phyloP scores from a whole-genome alignment of 2,329 filamentous ascomycete genomes.

The Cytospora schulzeri region DNA sequence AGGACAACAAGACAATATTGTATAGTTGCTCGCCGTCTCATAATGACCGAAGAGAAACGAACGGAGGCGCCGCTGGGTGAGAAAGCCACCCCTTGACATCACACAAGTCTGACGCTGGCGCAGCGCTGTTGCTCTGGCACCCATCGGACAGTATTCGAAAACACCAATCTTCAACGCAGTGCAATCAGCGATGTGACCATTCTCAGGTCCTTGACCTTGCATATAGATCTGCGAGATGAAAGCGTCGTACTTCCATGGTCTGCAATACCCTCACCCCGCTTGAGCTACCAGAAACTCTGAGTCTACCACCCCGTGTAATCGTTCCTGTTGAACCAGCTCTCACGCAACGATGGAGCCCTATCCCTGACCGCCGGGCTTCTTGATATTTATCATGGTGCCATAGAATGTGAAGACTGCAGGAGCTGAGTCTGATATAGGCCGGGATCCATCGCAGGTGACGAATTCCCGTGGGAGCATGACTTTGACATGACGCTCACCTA shows the following conservation, averaged over 20 bases:
- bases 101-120: too few relatives aligned
- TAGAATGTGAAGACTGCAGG: constrained; percentile 8
- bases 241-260: not conserved
- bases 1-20: too few relatives aligned
- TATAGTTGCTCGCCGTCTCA: too few relatives aligned
- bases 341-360: not conserved
- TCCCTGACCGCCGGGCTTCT: not conserved
- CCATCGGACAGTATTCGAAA: too few relatives aligned
- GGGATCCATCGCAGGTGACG: not conserved
- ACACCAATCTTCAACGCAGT: not conserved
- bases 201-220: not conserved
- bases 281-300: not conserved
- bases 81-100: too few relatives aligned
- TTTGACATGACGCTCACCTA: constrained; percentile 6
- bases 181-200: not conserved
- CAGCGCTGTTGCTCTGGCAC: too few relatives aligned
- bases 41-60: too few relatives aligned
- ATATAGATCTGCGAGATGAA: not conserved
- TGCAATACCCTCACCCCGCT: not conserved
- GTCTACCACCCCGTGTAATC: constrained; percentile 8
- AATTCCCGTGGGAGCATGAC: constrained; percentile 2
- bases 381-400: constrained; percentile 1
- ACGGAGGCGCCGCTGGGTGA: too few relatives aligned
- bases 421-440: not conserved
- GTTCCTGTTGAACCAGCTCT: constrained; percentile 6